Evolutionary conservation across 2,329 filamentous ascomycete genomes (phyloP).

Genomic region (Ophiostoma australiae): DNA sequence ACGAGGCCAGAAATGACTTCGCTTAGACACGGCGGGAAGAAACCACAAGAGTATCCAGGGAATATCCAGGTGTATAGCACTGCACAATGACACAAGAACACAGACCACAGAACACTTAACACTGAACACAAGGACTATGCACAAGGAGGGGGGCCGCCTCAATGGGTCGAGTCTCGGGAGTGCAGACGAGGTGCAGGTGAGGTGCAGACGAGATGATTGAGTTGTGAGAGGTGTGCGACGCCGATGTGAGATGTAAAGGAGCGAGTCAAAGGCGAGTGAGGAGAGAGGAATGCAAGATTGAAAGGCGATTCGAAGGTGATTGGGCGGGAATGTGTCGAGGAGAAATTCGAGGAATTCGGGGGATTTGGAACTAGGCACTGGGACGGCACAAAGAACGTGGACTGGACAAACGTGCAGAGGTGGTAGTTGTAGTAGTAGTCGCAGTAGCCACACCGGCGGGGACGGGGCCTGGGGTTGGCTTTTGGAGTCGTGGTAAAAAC

Average conservation of each 20-base stretch:
- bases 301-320: not conserved
- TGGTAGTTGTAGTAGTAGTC: not conserved
- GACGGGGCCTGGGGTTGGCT: slow-evolving; percentile 2
- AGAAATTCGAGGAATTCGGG: not conserved
- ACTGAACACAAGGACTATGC: not conserved
- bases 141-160: slow-evolving; percentile 22
- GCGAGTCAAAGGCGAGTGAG: not conserved
- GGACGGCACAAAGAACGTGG: slow-evolving; percentile 12
- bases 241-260: not conserved
- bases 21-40: slow-evolving; percentile 14
- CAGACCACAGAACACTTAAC: not conserved
- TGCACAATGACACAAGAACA: slow-evolving; percentile 14
- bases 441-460: slow-evolving; percentile 10
- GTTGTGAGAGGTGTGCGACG: not conserved
- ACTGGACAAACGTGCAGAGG: not conserved
- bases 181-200: slow-evolving; percentile 11
- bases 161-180: slow-evolving; percentile 22
- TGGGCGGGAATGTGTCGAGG: not conserved
- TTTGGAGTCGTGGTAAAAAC: slow-evolving; percentile 6
- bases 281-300: not conserved
- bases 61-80: slow-evolving; percentile 1
- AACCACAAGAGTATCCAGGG: not conserved
- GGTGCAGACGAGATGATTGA: not conserved
- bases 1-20: slow-evolving; percentile 15
- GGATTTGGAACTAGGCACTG: not conserved